phyloP scores from a whole-genome alignment of 2,329 filamentous ascomycete genomes.

The Endothia cerciana region DNA sequence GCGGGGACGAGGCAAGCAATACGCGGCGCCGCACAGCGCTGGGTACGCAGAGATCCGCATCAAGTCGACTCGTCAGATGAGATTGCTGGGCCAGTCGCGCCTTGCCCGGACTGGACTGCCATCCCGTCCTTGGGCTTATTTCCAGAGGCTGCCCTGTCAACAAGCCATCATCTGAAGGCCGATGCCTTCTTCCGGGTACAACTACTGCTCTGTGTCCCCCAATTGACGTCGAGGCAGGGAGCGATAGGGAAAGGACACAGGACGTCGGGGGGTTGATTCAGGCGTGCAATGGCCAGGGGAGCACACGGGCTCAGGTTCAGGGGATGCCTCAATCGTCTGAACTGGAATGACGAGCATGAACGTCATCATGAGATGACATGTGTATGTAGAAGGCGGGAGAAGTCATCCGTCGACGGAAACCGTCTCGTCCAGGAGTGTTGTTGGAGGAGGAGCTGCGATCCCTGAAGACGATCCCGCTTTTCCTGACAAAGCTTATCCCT shows the following conservation, averaged over 20 bases:
- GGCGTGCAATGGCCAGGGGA: neutral
- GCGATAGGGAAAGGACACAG: neutral
- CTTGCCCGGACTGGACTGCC: neutral
- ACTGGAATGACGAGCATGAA: neutral
- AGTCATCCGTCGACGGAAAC: neutral
- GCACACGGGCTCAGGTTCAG: neutral
- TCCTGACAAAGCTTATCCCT: slow-evolving; percentile 5
- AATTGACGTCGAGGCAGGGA: neutral
- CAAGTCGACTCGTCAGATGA: slow-evolving; percentile 9
- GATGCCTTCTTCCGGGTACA: neutral
- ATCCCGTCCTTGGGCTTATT: neutral
- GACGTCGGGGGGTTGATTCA: neutral
- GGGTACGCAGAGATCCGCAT: slow-evolving; percentile 1
- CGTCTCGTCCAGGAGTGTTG: neutral
- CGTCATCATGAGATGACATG: neutral
- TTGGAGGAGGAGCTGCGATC: too few species aligned
- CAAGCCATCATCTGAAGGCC: neutral
- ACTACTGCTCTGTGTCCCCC: neutral
- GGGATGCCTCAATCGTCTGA: neutral
- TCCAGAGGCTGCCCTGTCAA: neutral
- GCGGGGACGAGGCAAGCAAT: slow-evolving; percentile 16
- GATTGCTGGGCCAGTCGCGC: neutral
- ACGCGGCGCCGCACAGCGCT: neutral
- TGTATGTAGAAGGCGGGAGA: neutral
- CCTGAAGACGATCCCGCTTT: slow-evolving; percentile 1